Conservation (phyloP, 768 basidiomycete genomes). For the Tricholomella constricta region DNA sequence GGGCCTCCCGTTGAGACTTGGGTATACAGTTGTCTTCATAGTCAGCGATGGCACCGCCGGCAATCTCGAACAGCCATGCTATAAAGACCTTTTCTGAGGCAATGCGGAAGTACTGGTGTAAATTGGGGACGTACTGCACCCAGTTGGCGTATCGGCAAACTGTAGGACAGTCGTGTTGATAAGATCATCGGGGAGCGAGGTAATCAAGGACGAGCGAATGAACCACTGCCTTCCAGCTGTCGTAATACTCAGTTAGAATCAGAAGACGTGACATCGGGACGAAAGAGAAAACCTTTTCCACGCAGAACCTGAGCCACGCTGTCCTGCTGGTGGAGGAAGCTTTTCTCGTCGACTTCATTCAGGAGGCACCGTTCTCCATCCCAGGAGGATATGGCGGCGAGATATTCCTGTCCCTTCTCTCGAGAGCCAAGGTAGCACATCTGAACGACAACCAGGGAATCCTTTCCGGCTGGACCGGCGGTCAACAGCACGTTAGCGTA, state of each 20-base stretch:
- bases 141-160: slow-evolving; percentile 83
- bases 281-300: slow-evolving; percentile 60
- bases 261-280: background rate
- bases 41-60: slow-evolving; percentile 78
- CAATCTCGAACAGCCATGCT: slow-evolving; percentile 94
- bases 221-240: slow-evolving; percentile 86
- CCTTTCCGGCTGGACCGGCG: slow-evolving; percentile 81
- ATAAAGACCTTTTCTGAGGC: background rate
- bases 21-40: slow-evolving; percentile 76
- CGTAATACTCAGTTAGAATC: background rate
- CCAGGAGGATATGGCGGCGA: slow-evolving; percentile 85
- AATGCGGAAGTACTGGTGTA: background rate
- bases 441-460: slow-evolving; percentile 88
- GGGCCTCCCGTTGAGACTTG: slow-evolving; percentile 73
- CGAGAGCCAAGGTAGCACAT: slow-evolving; percentile 85
- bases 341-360: slow-evolving; percentile 90
- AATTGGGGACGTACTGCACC: slow-evolving; percentile 71
- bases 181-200: slow-evolving; percentile 83
- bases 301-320: slow-evolving; percentile 89
- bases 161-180: slow-evolving; percentile 80
- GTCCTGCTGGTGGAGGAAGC: slow-evolving; percentile 87
- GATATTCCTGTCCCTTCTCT: slow-evolving; percentile 74
- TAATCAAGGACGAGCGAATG: slow-evolving; percentile 83
- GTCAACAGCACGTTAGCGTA: slow-evolving; percentile 92
- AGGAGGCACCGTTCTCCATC: slow-evolving; percentile 83